These are phyloP conservation scores for Clarireedia homoeocarpa DNA, from an alignment of 2,329 filamentous ascomycete species.

Conservation along the genomic window DNA sequence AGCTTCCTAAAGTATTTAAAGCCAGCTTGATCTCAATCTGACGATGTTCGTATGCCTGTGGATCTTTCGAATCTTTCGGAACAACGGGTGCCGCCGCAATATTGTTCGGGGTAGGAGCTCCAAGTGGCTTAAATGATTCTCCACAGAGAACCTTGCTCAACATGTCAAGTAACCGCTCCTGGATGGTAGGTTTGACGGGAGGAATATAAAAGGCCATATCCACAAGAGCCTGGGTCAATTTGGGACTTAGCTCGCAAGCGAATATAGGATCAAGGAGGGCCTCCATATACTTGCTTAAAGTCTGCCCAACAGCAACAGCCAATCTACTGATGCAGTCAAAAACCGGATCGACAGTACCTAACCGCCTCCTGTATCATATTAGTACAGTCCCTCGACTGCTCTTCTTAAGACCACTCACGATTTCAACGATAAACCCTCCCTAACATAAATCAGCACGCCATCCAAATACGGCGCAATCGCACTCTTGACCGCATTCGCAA, in stretches of 20 bases:
- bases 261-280: slow-evolving; percentile 93
- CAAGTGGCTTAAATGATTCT: slow-evolving; percentile 84
- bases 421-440: slow-evolving; percentile 79
- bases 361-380: slow-evolving; percentile 33
- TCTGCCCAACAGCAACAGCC: slow-evolving; percentile 90
- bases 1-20: slow-evolving; percentile 91
- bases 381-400: slow-evolving; percentile 14
- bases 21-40: slow-evolving; percentile 88
- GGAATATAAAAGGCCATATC: slow-evolving; percentile 99
- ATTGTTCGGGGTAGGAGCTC: slow-evolving; percentile 78
- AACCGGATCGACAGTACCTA: slow-evolving; percentile 59
- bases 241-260: slow-evolving; percentile 87
- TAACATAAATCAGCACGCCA: slow-evolving; percentile 85
- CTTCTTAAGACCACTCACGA: slow-evolving; percentile 40
- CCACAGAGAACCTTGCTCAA: slow-evolving; percentile 89
- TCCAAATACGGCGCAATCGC: slow-evolving; percentile 93
- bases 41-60: slow-evolving; percentile 68
- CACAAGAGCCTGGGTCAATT: slow-evolving; percentile 88
- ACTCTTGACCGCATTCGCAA: slow-evolving; percentile 92
- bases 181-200: slow-evolving; percentile 84
- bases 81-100: slow-evolving; percentile 74
- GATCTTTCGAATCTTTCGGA: slow-evolving; percentile 79
- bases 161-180: slow-evolving; percentile 89
- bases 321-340: slow-evolving; percentile 98
- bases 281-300: slow-evolving; percentile 97